Percentiles rank a stretch among this genome's conserved stretches.
Evolutionary conservation across 192 early-diverging fungal species (phyloP).

Genomic region (Coemansia aciculifera): DNA sequence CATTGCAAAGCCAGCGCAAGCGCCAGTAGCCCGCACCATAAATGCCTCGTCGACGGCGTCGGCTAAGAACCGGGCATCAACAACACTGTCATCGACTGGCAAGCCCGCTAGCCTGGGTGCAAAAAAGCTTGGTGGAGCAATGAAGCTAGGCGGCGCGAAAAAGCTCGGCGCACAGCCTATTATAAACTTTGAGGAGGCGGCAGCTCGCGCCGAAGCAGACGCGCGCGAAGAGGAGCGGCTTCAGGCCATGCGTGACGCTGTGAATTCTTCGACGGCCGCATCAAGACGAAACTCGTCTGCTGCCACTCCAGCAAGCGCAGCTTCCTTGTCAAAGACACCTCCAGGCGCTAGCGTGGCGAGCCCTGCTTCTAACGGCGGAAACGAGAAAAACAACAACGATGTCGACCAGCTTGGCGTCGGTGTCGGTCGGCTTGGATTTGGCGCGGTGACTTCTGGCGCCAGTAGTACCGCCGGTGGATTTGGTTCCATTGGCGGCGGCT

Average conservation of each 20-base stretch:
- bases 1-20: constrained; percentile 12
- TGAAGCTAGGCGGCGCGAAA: constrained; percentile 83
- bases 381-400: neutral
- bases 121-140: constrained; percentile 53
- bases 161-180: constrained; percentile 71
- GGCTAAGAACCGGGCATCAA: constrained; percentile 1
- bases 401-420: constrained; percentile 67
- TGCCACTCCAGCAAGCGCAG: neutral
- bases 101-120: constrained; percentile 40
- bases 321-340: neutral
- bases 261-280: constrained; percentile 5
- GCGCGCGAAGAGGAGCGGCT: constrained; percentile 68
- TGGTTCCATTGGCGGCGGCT: constrained; percentile 44
- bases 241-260: constrained; percentile 53
- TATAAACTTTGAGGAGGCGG: constrained; percentile 90
- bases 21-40: constrained; percentile 38
- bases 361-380: neutral
- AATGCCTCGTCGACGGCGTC: constrained; percentile 10
- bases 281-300: neutral
- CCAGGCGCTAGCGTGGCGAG: neutral
- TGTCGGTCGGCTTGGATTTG: constrained; percentile 68
- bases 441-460: constrained; percentile 8
- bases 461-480: constrained; percentile 11
- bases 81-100: constrained; percentile 7
- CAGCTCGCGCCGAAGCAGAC: constrained; percentile 79